phyloP scores from a whole-genome alignment of 805 yeast genomes.

The Torulaspora microellipsoides region DNA sequence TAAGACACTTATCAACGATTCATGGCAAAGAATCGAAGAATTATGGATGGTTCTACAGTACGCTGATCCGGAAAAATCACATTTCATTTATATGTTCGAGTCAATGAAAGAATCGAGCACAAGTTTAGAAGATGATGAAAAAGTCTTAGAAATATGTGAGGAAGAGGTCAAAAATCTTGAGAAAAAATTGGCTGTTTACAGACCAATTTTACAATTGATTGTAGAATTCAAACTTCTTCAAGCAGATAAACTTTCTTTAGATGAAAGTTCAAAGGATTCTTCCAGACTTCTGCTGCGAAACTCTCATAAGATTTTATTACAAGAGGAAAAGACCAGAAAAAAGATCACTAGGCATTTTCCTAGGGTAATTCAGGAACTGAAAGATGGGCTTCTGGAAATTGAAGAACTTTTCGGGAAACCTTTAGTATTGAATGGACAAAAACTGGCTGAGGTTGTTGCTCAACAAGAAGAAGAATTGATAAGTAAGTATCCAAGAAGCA shows the following conservation, averaged over 20 bases:
- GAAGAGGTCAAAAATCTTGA: slow-evolving; percentile 51
- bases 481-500: slow-evolving; percentile 33
- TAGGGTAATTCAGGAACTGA: slow-evolving; percentile 48
- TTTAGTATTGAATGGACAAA: slow-evolving; percentile 30
- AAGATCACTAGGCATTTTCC: slow-evolving; percentile 68
- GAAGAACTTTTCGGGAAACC: slow-evolving; percentile 40
- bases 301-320: slow-evolving; percentile 69
- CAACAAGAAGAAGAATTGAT: slow-evolving; percentile 33
- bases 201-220: slow-evolving; percentile 53
- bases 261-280: slow-evolving; percentile 71
- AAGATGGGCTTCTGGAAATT: slow-evolving; percentile 44
- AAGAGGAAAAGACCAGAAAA: slow-evolving; percentile 76
- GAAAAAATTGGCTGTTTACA: slow-evolving; percentile 44
- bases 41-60: slow-evolving; percentile 62
- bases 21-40: slow-evolving; percentile 53
- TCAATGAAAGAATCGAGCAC: slow-evolving; percentile 11
- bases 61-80: slow-evolving; percentile 45
- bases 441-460: slow-evolving; percentile 27
- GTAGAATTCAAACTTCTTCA: slow-evolving; percentile 51
- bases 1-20: slow-evolving; percentile 60
- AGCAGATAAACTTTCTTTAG: slow-evolving; percentile 57
- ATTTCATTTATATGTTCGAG: slow-evolving; percentile 40
- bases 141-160: slow-evolving; percentile 59
- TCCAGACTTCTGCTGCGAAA: slow-evolving; percentile 70
- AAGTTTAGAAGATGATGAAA: slow-evolving; percentile 48